Conservation (phyloP, 2,329 filamentous ascomycete species). For the Geosmithia morbida region DNA sequence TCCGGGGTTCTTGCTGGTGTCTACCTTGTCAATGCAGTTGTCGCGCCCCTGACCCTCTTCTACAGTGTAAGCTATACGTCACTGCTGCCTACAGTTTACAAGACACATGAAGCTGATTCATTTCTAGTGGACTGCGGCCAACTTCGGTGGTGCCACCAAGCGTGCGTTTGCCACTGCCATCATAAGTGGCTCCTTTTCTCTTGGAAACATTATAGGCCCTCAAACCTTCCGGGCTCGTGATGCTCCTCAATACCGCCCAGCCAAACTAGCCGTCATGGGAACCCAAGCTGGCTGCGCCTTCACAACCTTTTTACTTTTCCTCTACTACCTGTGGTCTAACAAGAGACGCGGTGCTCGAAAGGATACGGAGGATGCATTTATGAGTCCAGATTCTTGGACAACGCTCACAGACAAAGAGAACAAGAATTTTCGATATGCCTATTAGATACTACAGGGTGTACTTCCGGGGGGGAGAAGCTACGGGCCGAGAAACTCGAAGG, state of each 20-base stretch:
- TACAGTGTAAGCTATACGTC: slow-evolving; percentile 20
- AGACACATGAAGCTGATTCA: background rate
- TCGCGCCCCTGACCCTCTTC: slow-evolving; percentile 28
- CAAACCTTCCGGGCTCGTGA: slow-evolving; percentile 39
- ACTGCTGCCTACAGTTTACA: background rate
- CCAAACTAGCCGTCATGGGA: slow-evolving; percentile 38
- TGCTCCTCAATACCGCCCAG: slow-evolving; percentile 35
- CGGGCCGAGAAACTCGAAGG: background rate
- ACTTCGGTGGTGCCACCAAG: slow-evolving; percentile 36
- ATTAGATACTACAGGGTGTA: slow-evolving; percentile 8
- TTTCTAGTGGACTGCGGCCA: slow-evolving; percentile 29
- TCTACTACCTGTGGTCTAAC: slow-evolving; percentile 36
- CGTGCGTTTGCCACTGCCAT: slow-evolving; percentile 33
- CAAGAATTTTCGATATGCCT: slow-evolving; percentile 37
- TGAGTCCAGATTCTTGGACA: slow-evolving; percentile 27
- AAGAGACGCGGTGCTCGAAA: slow-evolving; percentile 17
- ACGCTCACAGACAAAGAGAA: slow-evolving; percentile 44
- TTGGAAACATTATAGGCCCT: slow-evolving; percentile 42
- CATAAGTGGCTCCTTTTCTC: slow-evolving; percentile 32
- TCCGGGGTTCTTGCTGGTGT: slow-evolving; percentile 31
- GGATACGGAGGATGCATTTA: slow-evolving; percentile 22
- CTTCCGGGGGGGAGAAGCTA: too few species aligned
- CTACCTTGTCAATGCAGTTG: slow-evolving; percentile 35
- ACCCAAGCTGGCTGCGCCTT: slow-evolving; percentile 28
- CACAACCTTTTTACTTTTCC: slow-evolving; percentile 26